These are phyloP conservation scores for Reutealis trisperma DNA, from an alignment of 345 rosid genomes.

Conservation along the genomic window DNA sequence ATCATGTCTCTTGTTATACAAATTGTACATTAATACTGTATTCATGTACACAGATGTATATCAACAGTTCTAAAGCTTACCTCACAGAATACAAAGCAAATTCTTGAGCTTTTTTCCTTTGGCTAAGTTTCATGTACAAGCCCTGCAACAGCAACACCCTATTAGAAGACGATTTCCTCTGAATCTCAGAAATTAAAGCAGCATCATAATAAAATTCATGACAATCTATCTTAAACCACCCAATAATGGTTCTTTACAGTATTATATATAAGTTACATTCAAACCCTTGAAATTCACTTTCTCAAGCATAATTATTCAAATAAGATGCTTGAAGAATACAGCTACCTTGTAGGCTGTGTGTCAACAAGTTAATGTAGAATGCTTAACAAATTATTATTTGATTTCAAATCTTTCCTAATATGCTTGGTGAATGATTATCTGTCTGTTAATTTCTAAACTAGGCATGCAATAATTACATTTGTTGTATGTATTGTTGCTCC, in stretches of 20 bases:
- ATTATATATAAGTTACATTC: not conserved
- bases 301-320: not conserved
- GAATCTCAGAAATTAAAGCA: not conserved
- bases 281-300: not conserved
- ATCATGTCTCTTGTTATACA: not conserved
- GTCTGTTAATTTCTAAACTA: not conserved
- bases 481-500: slow-evolving; percentile 96
- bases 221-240: not conserved
- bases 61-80: slow-evolving; percentile 30
- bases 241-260: not conserved
- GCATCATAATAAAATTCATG: not conserved
- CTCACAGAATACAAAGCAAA: slow-evolving; percentile 29
- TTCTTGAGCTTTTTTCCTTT: slow-evolving; percentile 35
- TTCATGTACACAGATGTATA: not conserved
- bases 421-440: not conserved
- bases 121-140: slow-evolving; percentile 72
- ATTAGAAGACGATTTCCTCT: slow-evolving; percentile 1
- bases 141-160: slow-evolving; percentile 54
- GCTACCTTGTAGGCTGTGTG: not conserved
- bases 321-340: not conserved
- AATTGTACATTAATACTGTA: not conserved
- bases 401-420: not conserved
- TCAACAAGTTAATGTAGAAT: not conserved
- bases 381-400: not conserved
- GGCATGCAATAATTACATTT: slow-evolving; percentile 42